Base-by-base conservation (phyloP, 352 stramenopile species). In the Phytopythium kandeliae region DNA sequence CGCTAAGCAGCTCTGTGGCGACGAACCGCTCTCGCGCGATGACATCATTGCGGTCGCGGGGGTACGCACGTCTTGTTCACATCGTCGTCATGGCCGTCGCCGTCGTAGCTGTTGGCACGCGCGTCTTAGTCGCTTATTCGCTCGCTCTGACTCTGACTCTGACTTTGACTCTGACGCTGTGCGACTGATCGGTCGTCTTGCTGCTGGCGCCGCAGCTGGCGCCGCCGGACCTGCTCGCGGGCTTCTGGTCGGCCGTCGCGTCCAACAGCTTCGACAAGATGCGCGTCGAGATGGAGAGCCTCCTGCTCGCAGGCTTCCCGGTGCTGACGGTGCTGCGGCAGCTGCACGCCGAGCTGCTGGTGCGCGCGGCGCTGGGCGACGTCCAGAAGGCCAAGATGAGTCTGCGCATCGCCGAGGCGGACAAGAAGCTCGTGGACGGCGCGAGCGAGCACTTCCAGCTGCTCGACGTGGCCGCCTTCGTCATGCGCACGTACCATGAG, bases 361-460 rank as follows among this genome's bases (percentile, higher is more conserved):
- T 67, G 26, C 69, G 93, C 51, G 61, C 69, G 6, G 78, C 78
- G 50, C 70, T 98, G 26, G 69, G 65, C 24, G 92, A 98, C 63
- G 59, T 92, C 36, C 76, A 96, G 53, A 98, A 98, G 66, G 96
- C 96, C 21, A 86, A 92, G 37, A 85, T 99, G 43, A 93, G 79
- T 49, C 74, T 98, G 68, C 80, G 90, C 54, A 95, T 99, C 63
- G 95, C 96, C 8, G 82, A 98, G 67, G 90, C 91, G 10, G 96
- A 99, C 75, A 98, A 98, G 66, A 91, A 86, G 51, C 88, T 99
- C 41, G 86, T 98, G 13, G 95, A 99, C 61, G 95, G 95, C 22
- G 93, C 89, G 15, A 97, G 96, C 72, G 97, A 99, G 57, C 75
- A 95, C 52, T 93, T 99, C 64, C 96, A 99, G 69, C 74, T 99